These are phyloP conservation scores for Ramicandelaber brevisporus DNA, from an alignment of 192 early-diverging fungal genomes.

Conservation along the genomic window DNA sequence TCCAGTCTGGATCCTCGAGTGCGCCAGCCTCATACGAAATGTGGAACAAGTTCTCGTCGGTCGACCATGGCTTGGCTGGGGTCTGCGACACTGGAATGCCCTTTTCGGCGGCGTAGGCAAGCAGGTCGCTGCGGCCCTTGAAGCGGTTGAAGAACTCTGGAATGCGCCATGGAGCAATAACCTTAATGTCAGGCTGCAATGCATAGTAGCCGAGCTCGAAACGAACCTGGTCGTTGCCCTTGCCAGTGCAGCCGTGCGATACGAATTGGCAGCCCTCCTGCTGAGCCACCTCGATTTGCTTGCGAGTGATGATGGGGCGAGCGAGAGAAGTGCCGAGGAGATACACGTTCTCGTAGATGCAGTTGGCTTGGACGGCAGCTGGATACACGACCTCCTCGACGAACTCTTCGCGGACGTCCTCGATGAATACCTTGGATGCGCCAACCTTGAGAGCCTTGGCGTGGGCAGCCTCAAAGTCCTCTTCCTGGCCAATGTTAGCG, in stretches of 20 bases:
- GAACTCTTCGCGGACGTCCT: constrained; percentile 85
- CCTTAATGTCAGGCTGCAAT: constrained; percentile 74
- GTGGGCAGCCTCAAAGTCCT: constrained; percentile 87
- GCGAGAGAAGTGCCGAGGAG: constrained; percentile 93
- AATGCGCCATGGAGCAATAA: constrained; percentile 92
- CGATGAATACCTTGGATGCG: constrained; percentile 82
- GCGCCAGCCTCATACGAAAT: constrained; percentile 98
- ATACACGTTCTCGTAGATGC: constrained; percentile 87
- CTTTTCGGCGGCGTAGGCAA: constrained; percentile 78
- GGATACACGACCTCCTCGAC: constrained; percentile 84
- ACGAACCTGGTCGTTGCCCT: constrained; percentile 99
- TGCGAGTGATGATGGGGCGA: constrained; percentile 80
- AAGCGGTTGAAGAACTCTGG: constrained; percentile 92
- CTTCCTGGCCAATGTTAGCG: constrained; percentile 96
- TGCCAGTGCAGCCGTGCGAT: constrained; percentile 98
- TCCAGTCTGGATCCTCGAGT: constrained; percentile 83
- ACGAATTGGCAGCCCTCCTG: constrained; percentile 86
- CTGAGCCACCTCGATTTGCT: constrained; percentile 76
- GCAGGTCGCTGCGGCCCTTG: constrained; percentile 70
- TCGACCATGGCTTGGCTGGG: constrained; percentile 91
- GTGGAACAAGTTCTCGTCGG: constrained; percentile 98
- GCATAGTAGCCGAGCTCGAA: constrained; percentile 98
- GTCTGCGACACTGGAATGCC: constrained; percentile 88
- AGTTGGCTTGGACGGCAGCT: constrained; percentile 82
- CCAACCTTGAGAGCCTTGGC: constrained; percentile 83